These are phyloP conservation scores for Starmerella stigmatis DNA, from an alignment of 805 yeast species.

Conservation along the genomic window DNA sequence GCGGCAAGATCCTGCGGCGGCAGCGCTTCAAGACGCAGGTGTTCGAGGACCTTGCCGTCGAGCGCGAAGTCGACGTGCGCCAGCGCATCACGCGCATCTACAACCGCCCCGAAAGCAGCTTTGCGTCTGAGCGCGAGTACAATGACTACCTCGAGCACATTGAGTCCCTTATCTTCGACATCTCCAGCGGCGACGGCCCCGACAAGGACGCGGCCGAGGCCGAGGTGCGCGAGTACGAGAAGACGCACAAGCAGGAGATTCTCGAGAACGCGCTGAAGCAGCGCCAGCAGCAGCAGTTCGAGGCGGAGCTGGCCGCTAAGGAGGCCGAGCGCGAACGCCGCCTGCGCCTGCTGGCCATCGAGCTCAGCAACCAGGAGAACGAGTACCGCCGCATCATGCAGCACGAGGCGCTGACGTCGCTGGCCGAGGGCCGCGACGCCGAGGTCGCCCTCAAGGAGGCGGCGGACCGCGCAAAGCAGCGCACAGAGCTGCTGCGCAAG, in stretches of 20 bases:
- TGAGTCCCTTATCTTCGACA: slow-evolving; percentile 68
- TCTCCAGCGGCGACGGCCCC: slow-evolving; percentile 58
- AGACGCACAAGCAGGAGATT: slow-evolving; percentile 62
- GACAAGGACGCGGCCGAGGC: slow-evolving; percentile 52
- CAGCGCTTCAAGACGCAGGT: slow-evolving; percentile 85
- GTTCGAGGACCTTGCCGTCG: slow-evolving; percentile 83
- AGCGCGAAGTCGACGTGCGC: slow-evolving; percentile 84
- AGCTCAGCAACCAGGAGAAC: slow-evolving; percentile 48
- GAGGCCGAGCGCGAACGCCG: slow-evolving; percentile 55
- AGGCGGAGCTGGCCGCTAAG: slow-evolving; percentile 51
- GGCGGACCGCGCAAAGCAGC: slow-evolving; percentile 45
- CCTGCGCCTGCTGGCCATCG: slow-evolving; percentile 45
- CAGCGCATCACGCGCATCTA: slow-evolving; percentile 64
- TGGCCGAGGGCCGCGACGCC: slow-evolving; percentile 39
- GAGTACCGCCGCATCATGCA: slow-evolving; percentile 37
- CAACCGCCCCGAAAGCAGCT: slow-evolving; percentile 71
- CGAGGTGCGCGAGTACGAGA: slow-evolving; percentile 50
- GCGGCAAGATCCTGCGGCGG: slow-evolving; percentile 78
- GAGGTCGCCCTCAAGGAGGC: slow-evolving; percentile 44
- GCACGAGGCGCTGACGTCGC: slow-evolving; percentile 45
- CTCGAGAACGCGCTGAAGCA: slow-evolving; percentile 63
- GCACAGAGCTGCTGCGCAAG: slow-evolving; percentile 54
- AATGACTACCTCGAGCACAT: slow-evolving; percentile 75
- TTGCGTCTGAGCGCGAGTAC: slow-evolving; percentile 47
- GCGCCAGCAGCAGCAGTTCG: slow-evolving; percentile 59